Base-by-base conservation (phyloP, 495 filamentous ascomycete species). In the Penicillium canariense region DNA sequence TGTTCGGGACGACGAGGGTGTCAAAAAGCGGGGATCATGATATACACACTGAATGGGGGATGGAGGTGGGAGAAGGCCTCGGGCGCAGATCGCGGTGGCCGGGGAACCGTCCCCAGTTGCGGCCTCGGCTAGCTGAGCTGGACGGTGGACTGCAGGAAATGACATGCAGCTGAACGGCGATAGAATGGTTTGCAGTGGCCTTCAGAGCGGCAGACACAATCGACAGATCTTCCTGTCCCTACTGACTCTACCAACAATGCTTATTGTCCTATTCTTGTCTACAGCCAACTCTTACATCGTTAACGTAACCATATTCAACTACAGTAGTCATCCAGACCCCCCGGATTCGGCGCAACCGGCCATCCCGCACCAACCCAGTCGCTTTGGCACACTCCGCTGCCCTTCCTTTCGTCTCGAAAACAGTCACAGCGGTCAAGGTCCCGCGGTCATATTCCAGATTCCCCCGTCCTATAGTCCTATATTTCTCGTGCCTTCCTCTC, bases 101-200 rank as follows among this genome's bases (percentile, higher is more conserved):
- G 40, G 54, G 42, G 47, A 56, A 46, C 38, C 17, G 22, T 22
- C 43, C 43, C 43, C 43, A 46, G 42, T 47, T 49, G 42, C 63
- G 63, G 69, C 71, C 71, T 74, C 71, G 71, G 71, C 62, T 74
- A 74, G 67, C 61, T 15, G 28, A 48, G 11, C 14, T 22, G 26
- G 25, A 42, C 38, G 12, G 49, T 52, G 38, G 39, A 34, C 48
- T 50, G 44, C 44, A 14, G 25, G 42, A 45, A 17, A 31, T 47
- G n/a, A 42, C 12, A 5, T 15, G n/a, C 39, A 22, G 38, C 10
- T 42, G 10, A 20, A 22, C 12, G 12, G 36, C 7, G n/a, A 39
- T 5, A 39, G n/a, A n/a, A n/a, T n/a, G n/a, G n/a, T n/a, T n/a
- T n/a, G n/a, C n/a, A n/a, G n/a, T n/a, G n/a, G n/a, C n/a, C n/a